These are phyloP conservation scores for Candida easanensis DNA, from an alignment of 805 yeast genomes.

Conservation along the genomic window DNA sequence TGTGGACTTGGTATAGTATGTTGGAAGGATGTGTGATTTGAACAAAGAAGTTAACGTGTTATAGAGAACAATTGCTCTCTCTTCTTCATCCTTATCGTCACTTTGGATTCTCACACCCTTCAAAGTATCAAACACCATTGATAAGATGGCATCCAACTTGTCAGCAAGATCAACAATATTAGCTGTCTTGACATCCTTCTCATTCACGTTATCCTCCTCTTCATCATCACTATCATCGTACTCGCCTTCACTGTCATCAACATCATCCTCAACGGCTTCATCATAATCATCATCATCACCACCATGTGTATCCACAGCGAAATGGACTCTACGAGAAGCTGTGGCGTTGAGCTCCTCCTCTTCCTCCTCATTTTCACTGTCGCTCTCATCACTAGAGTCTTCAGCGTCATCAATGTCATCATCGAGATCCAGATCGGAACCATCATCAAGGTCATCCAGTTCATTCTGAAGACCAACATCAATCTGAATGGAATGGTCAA, in stretches of 20 bases:
- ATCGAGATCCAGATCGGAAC: conserved; percentile 30
- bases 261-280: conserved; percentile 38
- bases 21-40: conserved; percentile 80
- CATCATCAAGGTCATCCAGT: conserved; percentile 71
- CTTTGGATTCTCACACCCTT: conserved; percentile 18
- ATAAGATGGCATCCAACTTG: conserved; percentile 72
- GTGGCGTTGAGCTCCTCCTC: conserved; percentile 41
- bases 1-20: conserved; percentile 85
- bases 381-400: conserved; percentile 31
- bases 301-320: conserved; percentile 35
- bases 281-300: conserved; percentile 50
- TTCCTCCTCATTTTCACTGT: conserved; percentile 18
- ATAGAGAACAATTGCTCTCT: conserved; percentile 60
- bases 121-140: conserved; percentile 52
- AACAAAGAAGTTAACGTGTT: conserved; percentile 74
- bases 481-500: conserved; percentile 77
- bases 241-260: conserved; percentile 18
- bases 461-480: conserved; percentile 93
- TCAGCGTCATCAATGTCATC: conserved; percentile 25
- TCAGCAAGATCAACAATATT: conserved; percentile 50
- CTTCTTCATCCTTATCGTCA: conserved; percentile 48
- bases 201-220: conserved; percentile 39
- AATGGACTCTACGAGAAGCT: conserved; percentile 11
- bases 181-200: conserved; percentile 29
- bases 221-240: conserved; percentile 32